Base-by-base conservation (phyloP, 345 rosid species). In the Salix arbutifolia region DNA sequence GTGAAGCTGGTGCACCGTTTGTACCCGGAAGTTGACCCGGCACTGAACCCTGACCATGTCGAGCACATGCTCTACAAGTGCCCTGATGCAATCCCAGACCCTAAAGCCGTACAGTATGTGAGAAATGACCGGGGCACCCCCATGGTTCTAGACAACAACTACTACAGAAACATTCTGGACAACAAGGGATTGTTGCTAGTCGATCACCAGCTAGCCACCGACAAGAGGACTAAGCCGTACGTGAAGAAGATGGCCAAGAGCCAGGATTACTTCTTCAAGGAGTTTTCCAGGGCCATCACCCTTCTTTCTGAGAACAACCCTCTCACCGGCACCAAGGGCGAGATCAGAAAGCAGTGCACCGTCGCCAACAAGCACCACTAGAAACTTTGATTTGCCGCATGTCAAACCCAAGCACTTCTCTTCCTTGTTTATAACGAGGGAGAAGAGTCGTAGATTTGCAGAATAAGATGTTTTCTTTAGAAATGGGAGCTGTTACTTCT, bases 191-290 rank as follows among this genome's bases (percentile, higher is more conserved):
- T 93, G 85, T 74, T 95, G 71, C 80, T 88, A 4, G 99, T 95
- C 70, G 99, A 95, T 86, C 99, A 95, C 71, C 95, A 91, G 64
- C 90, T 95, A 28, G 97, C 97, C 75, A 86, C 84, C 10, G 97
- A 91, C 89, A 93, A 89, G 87, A 81, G 90, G 71, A 95, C 99
- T 23, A 93, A 86, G 80, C 97, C 97, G 58, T 85, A 82, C 78
- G 97, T 95, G 60, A 95, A 91, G 87, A 95, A 95, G 80, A 91
- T 93, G 97, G 99, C 99, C 18, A 95, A 93, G 83, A 91, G 88
- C 81, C 94, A 95, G 73, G 90, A 85, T 73, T 95, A 93, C 86
- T 95, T 91, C 92, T 93, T 93, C 81, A 91, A 90, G 90, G 96
- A 95, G 78, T 95, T 95, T 73, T 75, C 97, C 16, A 95, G 88